Conservation (phyloP, 768 basidiomycete genomes). For the Floccularia luteovirens region DNA sequence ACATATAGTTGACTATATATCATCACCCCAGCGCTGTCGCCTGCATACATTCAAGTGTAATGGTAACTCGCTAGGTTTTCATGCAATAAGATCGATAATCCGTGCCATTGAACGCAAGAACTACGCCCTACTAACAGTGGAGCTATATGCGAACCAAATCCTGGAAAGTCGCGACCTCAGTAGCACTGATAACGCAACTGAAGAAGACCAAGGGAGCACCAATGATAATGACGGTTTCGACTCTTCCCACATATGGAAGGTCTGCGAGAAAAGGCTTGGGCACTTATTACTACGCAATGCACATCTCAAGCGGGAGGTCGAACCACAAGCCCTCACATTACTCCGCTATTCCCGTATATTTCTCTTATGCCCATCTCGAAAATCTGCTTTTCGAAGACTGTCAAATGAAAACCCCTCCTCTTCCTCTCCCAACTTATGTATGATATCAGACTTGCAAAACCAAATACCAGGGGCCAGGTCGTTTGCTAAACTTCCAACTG, state of each 20-base stretch:
- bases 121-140: constrained; percentile 38
- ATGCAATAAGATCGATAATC: constrained; percentile 36
- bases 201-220: constrained; percentile 5
- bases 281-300: constrained; percentile 35
- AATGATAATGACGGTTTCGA: neutral
- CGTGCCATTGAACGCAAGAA: constrained; percentile 36
- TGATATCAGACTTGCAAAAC: constrained; percentile 5
- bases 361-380: constrained; percentile 22
- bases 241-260: constrained; percentile 22
- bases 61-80: constrained; percentile 44
- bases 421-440: neutral
- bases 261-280: constrained; percentile 21
- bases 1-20: constrained; percentile 38
- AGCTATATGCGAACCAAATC: constrained; percentile 40
- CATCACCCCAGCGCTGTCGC: constrained; percentile 36
- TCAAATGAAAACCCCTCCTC: constrained; percentile 5
- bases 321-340: constrained; percentile 40
- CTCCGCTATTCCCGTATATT: constrained; percentile 42
- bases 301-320: constrained; percentile 25
- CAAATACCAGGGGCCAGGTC: constrained; percentile 8
- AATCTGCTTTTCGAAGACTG: constrained; percentile 1
- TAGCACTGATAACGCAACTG: constrained; percentile 12
- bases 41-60: constrained; percentile 45
- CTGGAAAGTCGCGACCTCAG: constrained; percentile 11
- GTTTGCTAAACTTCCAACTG: constrained; percentile 39